Conservation (phyloP, 1,284 basidiomycete genomes). For the Irpex lacteus region DNA sequence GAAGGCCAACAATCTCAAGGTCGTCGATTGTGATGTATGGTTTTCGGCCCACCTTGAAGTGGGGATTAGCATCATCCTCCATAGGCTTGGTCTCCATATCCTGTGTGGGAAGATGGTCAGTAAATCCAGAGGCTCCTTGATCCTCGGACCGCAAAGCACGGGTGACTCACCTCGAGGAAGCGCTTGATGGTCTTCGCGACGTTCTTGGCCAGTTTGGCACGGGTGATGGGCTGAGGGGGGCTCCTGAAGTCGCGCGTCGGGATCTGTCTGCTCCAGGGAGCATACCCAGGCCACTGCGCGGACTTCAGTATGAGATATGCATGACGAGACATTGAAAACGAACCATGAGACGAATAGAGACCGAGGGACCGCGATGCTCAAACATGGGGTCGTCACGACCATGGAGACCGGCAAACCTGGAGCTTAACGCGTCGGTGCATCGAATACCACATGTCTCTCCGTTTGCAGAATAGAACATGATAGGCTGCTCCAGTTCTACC, state of each 20-base stretch:
- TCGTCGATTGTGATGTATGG: conserved; percentile 58
- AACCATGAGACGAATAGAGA: conserved; percentile 72
- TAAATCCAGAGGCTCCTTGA: background rate
- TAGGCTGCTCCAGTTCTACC: conserved; percentile 55
- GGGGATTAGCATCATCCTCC: conserved; percentile 55
- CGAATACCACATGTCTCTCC: conserved; percentile 56
- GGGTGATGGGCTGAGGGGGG: conserved; percentile 64
- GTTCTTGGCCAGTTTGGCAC: conserved; percentile 38
- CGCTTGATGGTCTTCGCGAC: conserved; percentile 37
- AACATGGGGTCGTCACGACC: conserved; percentile 64
- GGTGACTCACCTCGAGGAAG: conserved; percentile 31
- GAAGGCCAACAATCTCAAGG: conserved; percentile 67
- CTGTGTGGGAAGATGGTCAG: conserved; percentile 29
- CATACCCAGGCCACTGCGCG: conserved; percentile 70
- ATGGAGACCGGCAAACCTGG: conserved; percentile 38
- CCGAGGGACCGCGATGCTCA: conserved; percentile 66
- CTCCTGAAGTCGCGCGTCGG: conserved; percentile 74
- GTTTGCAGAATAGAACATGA: conserved; percentile 54
- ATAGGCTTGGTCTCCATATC: conserved; percentile 44
- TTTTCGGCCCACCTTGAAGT: conserved; percentile 56
- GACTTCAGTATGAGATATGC: conserved; percentile 2
- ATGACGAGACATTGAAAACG: conserved; percentile 11
- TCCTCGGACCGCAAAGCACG: conserved; percentile 6
- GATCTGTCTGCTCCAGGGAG: conserved; percentile 74
- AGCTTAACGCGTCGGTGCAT: conserved; percentile 49